Percentiles rank a stretch among this genome's conserved stretches.
phyloP scores from a whole-genome alignment of 495 filamentous ascomycete species.

The Penicillium dipodomyicola region DNA sequence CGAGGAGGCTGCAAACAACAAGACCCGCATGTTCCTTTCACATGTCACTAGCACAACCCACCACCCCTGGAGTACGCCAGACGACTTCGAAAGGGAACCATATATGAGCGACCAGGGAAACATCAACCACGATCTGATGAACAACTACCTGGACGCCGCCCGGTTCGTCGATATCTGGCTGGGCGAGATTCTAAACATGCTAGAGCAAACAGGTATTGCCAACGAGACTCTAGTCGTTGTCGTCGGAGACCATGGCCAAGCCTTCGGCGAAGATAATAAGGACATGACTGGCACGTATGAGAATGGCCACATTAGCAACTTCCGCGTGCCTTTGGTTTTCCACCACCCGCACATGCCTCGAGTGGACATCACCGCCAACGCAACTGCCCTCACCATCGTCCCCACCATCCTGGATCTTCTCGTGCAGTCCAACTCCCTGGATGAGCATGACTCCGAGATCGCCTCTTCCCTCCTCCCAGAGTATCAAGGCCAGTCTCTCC shows the following conservation, averaged over 20 bases:
- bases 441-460: slow-evolving; percentile 30
- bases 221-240: slow-evolving; percentile 51
- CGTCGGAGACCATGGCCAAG: slow-evolving; percentile 47
- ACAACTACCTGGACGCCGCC: slow-evolving; percentile 43
- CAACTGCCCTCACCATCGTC: slow-evolving; percentile 42
- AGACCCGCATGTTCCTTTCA: slow-evolving; percentile 47
- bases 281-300: slow-evolving; percentile 41
- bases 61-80: slow-evolving; percentile 43
- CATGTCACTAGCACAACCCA: slow-evolving; percentile 49
- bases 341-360: slow-evolving; percentile 44
- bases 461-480: slow-evolving; percentile 39
- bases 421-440: slow-evolving; percentile 40
- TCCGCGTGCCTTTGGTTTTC: slow-evolving; percentile 45
- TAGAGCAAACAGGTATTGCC: slow-evolving; percentile 48
- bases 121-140: slow-evolving; percentile 33
- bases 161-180: slow-evolving; percentile 49
- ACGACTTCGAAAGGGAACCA: slow-evolving; percentile 29
- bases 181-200: slow-evolving; percentile 40
- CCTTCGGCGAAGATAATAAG: slow-evolving; percentile 40
- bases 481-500: slow-evolving; percentile 38
- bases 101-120: slow-evolving; percentile 36
- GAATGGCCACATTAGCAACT: slow-evolving; percentile 47
- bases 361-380: slow-evolving; percentile 40
- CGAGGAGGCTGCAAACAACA: slow-evolving; percentile 37
- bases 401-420: slow-evolving; percentile 49